These are phyloP conservation scores for Globisporangium nunn DNA, from an alignment of 352 stramenopile species.

Conservation along the genomic window DNA sequence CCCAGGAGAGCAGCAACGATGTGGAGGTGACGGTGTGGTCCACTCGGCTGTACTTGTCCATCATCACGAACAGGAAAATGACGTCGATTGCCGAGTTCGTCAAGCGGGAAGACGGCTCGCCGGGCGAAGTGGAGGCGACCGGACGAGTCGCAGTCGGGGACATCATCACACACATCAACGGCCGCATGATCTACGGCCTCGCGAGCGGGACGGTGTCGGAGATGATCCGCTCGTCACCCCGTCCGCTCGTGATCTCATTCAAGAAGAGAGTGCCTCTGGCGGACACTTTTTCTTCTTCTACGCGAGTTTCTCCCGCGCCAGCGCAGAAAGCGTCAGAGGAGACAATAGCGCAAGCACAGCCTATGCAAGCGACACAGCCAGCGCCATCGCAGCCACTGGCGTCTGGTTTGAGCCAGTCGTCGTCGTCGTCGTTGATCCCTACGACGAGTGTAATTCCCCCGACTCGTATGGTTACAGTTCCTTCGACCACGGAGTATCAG, in stretches of 20 bases:
- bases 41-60: constrained; percentile 54
- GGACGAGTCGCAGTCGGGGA: constrained; percentile 43
- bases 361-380: too few relatives aligned
- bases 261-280: not conserved
- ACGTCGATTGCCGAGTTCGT: constrained; percentile 55
- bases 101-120: constrained; percentile 26
- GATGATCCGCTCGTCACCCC: constrained; percentile 32
- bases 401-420: not conserved
- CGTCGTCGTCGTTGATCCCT: not conserved
- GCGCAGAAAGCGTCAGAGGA: not conserved
- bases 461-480: too few relatives aligned
- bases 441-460: not conserved
- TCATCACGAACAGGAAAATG: constrained; percentile 41
- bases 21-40: constrained; percentile 45
- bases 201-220: constrained; percentile 35
- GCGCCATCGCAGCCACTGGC: too few relatives aligned
- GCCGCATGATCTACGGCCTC: constrained; percentile 23
- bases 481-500: not conserved
- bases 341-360: not conserved
- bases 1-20: not conserved
- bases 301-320: too few relatives aligned
- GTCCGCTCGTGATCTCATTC: constrained; percentile 45
- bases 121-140: constrained; percentile 56
- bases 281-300: not conserved
- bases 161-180: constrained; percentile 45